Conservation (phyloP, 2,329 filamentous ascomycete species). For the Diaporthe velutina region DNA sequence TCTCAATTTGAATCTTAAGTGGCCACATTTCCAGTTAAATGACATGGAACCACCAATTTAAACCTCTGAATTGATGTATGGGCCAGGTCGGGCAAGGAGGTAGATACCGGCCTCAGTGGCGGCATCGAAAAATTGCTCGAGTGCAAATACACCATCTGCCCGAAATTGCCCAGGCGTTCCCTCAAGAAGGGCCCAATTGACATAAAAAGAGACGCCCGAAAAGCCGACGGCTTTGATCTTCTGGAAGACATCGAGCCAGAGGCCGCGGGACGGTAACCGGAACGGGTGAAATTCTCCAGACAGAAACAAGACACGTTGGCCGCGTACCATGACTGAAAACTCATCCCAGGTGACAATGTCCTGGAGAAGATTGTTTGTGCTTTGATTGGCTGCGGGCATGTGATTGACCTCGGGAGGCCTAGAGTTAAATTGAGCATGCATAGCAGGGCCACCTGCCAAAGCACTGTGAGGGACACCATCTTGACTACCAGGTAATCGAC, state of each 20-base stretch:
- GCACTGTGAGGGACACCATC: not conserved
- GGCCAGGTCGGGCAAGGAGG: slow-evolving; percentile 64
- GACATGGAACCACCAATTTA: too few relatives aligned
- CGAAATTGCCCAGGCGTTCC: slow-evolving; percentile 74
- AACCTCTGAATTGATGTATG: slow-evolving; percentile 63
- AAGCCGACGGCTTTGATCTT: slow-evolving; percentile 81
- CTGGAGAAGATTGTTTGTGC: not conserved
- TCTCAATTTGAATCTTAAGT: too few relatives aligned
- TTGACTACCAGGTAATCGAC: not conserved
- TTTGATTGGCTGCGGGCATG: not conserved
- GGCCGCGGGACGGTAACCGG: slow-evolving; percentile 49
- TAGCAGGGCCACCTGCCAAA: not conserved
- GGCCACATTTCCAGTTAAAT: too few relatives aligned
- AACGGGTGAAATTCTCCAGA: slow-evolving; percentile 78
- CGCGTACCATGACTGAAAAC: slow-evolving; percentile 73
- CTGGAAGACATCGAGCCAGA: slow-evolving; percentile 77
- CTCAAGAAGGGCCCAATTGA: slow-evolving; percentile 78
- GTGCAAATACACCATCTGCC: slow-evolving; percentile 75
- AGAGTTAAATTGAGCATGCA: not conserved
- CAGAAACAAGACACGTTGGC: slow-evolving; percentile 75
- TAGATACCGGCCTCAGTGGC: slow-evolving; percentile 77
- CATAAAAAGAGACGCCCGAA: slow-evolving; percentile 79
- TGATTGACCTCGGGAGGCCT: not conserved
- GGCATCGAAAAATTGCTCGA: slow-evolving; percentile 78
- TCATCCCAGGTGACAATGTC: slow-evolving; percentile 72